Base-by-base conservation (phyloP, 805 yeast species). In the Kuraishia piskuri region DNA sequence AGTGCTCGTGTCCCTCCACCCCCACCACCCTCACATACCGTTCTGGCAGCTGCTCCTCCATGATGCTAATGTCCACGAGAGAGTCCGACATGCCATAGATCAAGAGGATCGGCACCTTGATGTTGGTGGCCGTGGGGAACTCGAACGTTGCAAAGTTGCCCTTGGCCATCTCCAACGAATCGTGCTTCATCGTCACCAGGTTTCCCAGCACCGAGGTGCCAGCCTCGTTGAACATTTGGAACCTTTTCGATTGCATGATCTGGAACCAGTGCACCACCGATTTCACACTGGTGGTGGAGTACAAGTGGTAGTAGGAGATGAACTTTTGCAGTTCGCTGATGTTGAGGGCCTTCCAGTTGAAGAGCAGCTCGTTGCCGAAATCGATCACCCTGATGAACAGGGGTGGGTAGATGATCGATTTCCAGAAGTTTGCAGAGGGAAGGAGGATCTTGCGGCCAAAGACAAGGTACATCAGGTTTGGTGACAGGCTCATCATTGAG, bases 251-350 rank as follows among this genome's bases (percentile, higher is more conserved):
- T 52, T 85, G 76, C 56, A 92, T 88, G 52, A 92, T 91, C 68
- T 90, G 96, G 62, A 90, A 89, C 97, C 97, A 90, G 68, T 90
- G 97, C n/a, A 90, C 97, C 48, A 90, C 90, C 9, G 88, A 80
- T 67, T 91, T 92, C 23, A 91, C 98, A 1, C 91, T 83, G 0
- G 98, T 90, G 22, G 96, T 86, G 1, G 96, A 88, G 69, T 91
- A 92, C 53, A 92, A 73, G 66, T 94, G 97, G 19, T 89, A 82
- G 67, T 89, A 92, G 17, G 88, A 79, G n/a, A 88, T 77, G 50
- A 82, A 70, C 64, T 91, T 92, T 67, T 91, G 96, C 46, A 80
- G 69, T 55, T 77, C 73, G 36, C 82, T 70, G 58, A 94, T 92
- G 68, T 92, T 89, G 4, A 57, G 47, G 7, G 91, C 79, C 50